Evolutionary conservation across 495 filamentous ascomycete genomes (phyloP).

Genomic region (Pyrenula massariospora): DNA sequence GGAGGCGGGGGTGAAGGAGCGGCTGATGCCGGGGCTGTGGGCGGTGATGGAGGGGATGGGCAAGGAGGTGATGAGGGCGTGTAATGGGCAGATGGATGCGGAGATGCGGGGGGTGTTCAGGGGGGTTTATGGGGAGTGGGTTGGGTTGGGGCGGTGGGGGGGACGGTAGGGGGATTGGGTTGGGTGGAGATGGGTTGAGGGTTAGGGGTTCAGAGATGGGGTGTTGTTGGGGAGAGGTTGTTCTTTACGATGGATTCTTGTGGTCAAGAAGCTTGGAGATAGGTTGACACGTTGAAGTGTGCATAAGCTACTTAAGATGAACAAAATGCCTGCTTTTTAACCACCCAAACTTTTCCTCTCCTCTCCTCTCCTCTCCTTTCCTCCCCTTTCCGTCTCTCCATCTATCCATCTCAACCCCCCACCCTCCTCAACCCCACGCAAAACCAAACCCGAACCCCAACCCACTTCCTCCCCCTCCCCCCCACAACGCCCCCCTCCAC

Average conservation of each 20-base stretch:
- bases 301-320: no score
- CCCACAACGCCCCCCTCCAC: conserved; percentile 40
- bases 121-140: conserved; percentile 57
- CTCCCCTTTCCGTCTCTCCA: conserved; percentile 68
- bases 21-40: conserved; percentile 60
- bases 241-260: no score
- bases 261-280: no score
- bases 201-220: no score
- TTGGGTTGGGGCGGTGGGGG: conserved; percentile 59
- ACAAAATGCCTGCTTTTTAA: no score
- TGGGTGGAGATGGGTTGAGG: no score
- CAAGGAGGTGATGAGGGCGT: conserved; percentile 45
- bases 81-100: conserved; percentile 60
- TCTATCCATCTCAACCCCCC: conserved; percentile 37
- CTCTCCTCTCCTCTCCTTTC: conserved; percentile 6
- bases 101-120: conserved; percentile 60
- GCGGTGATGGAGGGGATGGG: conserved; percentile 59
- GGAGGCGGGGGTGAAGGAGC: conserved; percentile 50
- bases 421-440: conserved; percentile 43
- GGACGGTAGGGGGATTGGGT: conserved; percentile 30
- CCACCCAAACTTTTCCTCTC: no score
- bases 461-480: conserved; percentile 53
- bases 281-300: no score
- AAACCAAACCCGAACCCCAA: conserved; percentile 60
- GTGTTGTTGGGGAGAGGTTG: no score